Evolutionary conservation across 352 stramenopile species (phyloP), one percentile per base, ranked within the genome.

Genomic region (Globisporangium yorkense): DNA sequence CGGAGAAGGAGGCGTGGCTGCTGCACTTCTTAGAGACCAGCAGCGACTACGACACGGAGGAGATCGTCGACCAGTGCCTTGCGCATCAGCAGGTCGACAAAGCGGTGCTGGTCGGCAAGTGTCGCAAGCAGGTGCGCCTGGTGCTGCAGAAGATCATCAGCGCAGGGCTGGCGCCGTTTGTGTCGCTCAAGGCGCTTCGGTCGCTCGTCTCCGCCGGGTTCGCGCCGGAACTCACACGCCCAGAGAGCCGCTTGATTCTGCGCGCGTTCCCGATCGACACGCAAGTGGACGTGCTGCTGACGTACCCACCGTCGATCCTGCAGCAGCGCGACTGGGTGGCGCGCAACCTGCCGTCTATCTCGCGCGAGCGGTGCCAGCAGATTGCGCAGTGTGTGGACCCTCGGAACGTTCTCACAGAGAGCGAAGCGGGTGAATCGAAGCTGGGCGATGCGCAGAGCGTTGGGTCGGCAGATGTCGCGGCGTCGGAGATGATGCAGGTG

Each of bases 261-360:
- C 71, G 83, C 10, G 65, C 75, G 10, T 72, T 91, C 15, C 58
- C 73, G 2, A 55, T 82, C 3, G 64, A 80, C 16, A 41, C 69
- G 46, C 80, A 94, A 58, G 61, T 84, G 15, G 53, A 88, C 40
- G 63, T 89, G 24, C 60, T 91, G 48, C 51, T 90, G 27, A 68
- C 72, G 15, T 41, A 74, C 39, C 65, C 74, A 0, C 56, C 68
- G 21, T 62, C 72, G 27, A 69, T 94, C 45, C 56, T 91, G 49
- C 62, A 74, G 39, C 84, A 92, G 56, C 80, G 84, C 35, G 82
- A 91, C 48, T 94, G 82, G 82, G 52, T 94, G 12, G 27, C 83
- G 18, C 77, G 82, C 1, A 76, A 89, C 24, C 45, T 91, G 24
- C 51, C 57, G 31, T 39, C 56, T 1, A 74, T 92, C 31, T 59